A percentile compares a stretch with the other conserved stretches of the same genome.
These are phyloP conservation scores for Aureobasidium sp. DNA, from an alignment of 2,329 filamentous ascomycete genomes.

Conservation along the genomic window DNA sequence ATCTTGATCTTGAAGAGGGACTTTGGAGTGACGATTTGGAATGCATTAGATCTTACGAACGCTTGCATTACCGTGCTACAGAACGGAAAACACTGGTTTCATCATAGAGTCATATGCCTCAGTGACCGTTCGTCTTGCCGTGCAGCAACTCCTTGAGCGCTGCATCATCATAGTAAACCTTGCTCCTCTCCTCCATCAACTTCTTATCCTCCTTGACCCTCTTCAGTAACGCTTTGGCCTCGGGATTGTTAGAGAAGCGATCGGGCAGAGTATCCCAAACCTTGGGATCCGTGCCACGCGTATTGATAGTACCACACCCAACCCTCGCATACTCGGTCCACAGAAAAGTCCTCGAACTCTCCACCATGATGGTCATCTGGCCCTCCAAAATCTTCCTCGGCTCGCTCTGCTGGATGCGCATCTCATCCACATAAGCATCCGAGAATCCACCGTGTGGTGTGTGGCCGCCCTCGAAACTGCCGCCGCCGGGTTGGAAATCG, in stretches of 20 bases:
- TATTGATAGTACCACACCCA: slow-evolving; percentile 29
- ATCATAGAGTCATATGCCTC: not conserved
- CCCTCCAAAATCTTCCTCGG: slow-evolving; percentile 37
- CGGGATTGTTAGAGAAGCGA: slow-evolving; percentile 29
- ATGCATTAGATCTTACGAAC: not conserved
- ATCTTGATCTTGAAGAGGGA: not conserved
- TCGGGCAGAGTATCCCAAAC: slow-evolving; percentile 32
- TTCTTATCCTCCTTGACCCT: slow-evolving; percentile 18
- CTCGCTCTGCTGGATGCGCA: slow-evolving; percentile 36
- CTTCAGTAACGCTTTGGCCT: slow-evolving; percentile 28
- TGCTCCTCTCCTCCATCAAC: slow-evolving; percentile 16
- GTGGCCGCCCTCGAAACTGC: slow-evolving; percentile 31
- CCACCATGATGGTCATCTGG: slow-evolving; percentile 33
- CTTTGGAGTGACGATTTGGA: not conserved
- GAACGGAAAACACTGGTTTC: not conserved
- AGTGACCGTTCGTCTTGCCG: not conserved
- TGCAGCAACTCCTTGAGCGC: slow-evolving; percentile 13
- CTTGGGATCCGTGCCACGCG: slow-evolving; percentile 30
- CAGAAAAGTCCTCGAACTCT: slow-evolving; percentile 31
- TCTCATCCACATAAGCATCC: slow-evolving; percentile 39
- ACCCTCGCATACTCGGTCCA: slow-evolving; percentile 31
- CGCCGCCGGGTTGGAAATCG: slow-evolving; percentile 34
- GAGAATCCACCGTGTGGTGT: slow-evolving; percentile 34
- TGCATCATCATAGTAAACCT: slow-evolving; percentile 17
- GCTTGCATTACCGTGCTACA: too few species aligned